Evolutionary conservation across 805 yeast species (phyloP), one percentile per base, ranked within the genome.

Genomic region (Jamesozyma lodderae): DNA sequence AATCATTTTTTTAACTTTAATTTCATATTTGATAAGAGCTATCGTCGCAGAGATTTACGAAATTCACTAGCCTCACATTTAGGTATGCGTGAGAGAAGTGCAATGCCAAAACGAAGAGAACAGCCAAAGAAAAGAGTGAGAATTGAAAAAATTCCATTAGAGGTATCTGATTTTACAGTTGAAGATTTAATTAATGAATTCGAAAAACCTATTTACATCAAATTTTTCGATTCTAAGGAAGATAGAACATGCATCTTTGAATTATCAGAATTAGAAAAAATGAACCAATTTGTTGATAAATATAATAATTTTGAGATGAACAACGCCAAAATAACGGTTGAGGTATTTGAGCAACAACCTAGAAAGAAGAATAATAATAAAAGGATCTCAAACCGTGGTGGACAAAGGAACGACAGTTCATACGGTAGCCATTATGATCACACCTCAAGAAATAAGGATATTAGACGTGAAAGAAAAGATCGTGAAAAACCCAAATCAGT

Each of bases 41-140:
- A 57, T 40, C 62, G 62, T 44, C 55, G 59, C 32, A 52, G 63
- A 38, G 62, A 59, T 42, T 41, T 56, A 33, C 55, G 63, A 43
- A 54, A 55, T 35, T 46, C 53, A 30, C 38, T 57, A 20, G 60
- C 51, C 6, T 42, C 48, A 13, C 44, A 59, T 32, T 41, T 58
- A 13, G 58, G 55, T 14, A 41, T 43, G n/a, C 16, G 32, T 14
- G 44, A 42, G 8, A 29, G 31, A 18, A 18, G 28, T 9, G 19
- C 13, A 15, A 14, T 16, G 18, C 13, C 21, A 21, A 29, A 22
- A 11, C 23, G 15, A 23, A 14, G 17, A 13, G 33, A 25, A n/a
- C 42, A 45, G 4, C 45, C 47, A 14, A 52, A 50, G 41, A 50
- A 47, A 31, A 48, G 57, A 36, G 35, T 55, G 2, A 51, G 49